A percentile compares a stretch with the other conserved stretches of the same genome.
phyloP scores from a whole-genome alignment of 1,284 basidiomycete genomes.

The Nidula niveotomentosa region DNA sequence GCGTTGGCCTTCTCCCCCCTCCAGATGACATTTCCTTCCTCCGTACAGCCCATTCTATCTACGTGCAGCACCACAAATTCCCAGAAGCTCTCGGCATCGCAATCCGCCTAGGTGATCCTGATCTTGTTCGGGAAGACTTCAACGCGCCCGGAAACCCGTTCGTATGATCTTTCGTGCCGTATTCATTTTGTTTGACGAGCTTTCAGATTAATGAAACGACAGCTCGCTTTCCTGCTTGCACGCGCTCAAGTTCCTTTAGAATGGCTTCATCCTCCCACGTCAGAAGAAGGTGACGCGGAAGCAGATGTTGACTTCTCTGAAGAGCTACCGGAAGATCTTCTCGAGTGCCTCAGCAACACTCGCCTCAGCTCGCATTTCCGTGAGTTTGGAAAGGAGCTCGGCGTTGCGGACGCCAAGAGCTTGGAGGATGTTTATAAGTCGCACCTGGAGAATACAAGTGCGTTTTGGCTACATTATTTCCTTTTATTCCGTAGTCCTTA shows the following conservation, averaged over 20 bases:
- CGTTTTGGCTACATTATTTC: conserved; percentile 20
- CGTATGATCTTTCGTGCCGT: conserved; percentile 25
- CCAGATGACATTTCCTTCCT: conserved; percentile 95
- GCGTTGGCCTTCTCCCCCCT: conserved; percentile 89
- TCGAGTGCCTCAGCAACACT: conserved; percentile 84
- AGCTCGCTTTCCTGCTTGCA: conserved; percentile 93
- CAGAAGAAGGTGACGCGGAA: conserved; percentile 55
- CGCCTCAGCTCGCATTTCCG: conserved; percentile 86
- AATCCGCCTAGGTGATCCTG: conserved; percentile 83
- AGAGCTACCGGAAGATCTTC: conserved; percentile 81
- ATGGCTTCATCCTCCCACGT: conserved; percentile 71
- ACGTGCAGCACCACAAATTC: conserved; percentile 86
- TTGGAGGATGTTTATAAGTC: conserved; percentile 98
- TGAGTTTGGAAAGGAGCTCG: conserved; percentile 94
- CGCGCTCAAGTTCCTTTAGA: conserved; percentile 91
- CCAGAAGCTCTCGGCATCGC: conserved; percentile 91
- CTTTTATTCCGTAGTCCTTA: conserved; percentile 1
- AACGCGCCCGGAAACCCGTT: conserved; percentile 84
- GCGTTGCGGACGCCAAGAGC: conserved; percentile 87
- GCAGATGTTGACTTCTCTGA: conserved; percentile 51
- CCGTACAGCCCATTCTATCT: conserved; percentile 88
- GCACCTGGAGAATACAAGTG: conserved; percentile 89
- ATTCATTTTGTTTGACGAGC: conserved; percentile 1
- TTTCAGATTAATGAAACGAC: conserved; percentile 86
- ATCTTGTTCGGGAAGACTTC: conserved; percentile 85